A percentile compares a stretch with the other conserved stretches of the same genome.
Conservation (phyloP, 768 basidiomycete genomes). For the Phylloporus arenicola region DNA sequence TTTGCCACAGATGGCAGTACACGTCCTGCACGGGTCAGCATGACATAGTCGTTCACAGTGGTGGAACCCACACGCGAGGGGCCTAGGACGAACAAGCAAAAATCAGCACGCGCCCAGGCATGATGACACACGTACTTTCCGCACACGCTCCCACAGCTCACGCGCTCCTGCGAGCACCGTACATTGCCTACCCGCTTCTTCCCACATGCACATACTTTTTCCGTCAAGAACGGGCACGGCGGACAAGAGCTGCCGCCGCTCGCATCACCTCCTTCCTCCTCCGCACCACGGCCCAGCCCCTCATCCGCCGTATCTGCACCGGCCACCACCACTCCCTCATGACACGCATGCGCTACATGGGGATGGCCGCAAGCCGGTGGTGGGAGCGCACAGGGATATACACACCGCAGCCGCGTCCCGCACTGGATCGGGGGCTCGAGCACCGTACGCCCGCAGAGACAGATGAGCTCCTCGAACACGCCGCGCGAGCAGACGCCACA, state of each 20-base stretch:
- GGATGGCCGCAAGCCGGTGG: constrained; percentile 80
- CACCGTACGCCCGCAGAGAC: constrained; percentile 80
- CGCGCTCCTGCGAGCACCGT: constrained; percentile 71
- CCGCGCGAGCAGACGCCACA: constrained; percentile 85
- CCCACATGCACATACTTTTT: constrained; percentile 83
- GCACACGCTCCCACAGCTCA: constrained; percentile 81
- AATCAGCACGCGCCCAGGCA: background rate
- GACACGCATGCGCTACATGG: constrained; percentile 72
- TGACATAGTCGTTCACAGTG: constrained; percentile 83
- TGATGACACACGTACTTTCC: constrained; percentile 48
- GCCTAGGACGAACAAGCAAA: constrained; percentile 28
- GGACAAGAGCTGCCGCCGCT: constrained; percentile 51
- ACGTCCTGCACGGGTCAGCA: constrained; percentile 71
- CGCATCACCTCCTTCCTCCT: background rate
- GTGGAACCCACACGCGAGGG: constrained; percentile 85
- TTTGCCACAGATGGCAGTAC: constrained; percentile 79
- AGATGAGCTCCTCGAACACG: constrained; percentile 88
- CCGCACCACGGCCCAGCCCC: background rate
- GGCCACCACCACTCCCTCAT: constrained; percentile 49
- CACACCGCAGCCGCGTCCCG: constrained; percentile 72
- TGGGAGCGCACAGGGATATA: constrained; percentile 71
- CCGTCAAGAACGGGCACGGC: constrained; percentile 78
- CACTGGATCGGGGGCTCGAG: constrained; percentile 88
- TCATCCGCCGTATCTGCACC: constrained; percentile 24
- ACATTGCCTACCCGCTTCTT: constrained; percentile 78